A percentile compares a stretch with the other conserved stretches of the same genome.
These are phyloP conservation scores for Apiotrichum montevideense DNA, from an alignment of 1,284 basidiomycete species.

Conservation along the genomic window DNA sequence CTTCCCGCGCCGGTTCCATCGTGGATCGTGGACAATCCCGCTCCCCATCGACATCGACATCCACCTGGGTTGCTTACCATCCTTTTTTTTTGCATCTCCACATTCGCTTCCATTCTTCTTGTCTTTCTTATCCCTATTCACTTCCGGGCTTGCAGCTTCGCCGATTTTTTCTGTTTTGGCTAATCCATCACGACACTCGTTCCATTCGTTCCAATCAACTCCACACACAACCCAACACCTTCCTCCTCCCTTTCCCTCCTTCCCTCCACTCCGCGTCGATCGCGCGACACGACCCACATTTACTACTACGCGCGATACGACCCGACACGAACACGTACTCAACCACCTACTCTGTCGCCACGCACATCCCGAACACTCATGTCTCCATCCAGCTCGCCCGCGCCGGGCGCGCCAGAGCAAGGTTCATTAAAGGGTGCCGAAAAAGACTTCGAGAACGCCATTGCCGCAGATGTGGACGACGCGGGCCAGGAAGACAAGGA, in stretches of 20 bases:
- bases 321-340: no score
- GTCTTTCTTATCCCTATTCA: neutral
- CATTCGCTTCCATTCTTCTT: neutral
- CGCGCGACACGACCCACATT: no score
- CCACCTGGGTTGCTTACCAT: neutral
- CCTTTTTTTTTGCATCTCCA: neutral
- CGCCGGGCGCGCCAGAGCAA: neutral
- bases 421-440: neutral
- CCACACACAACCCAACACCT: no score
- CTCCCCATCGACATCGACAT: neutral
- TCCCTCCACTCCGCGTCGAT: no score
- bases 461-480: constrained; percentile 10
- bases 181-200: no score
- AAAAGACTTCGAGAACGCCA: constrained; percentile 19
- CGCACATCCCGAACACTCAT: neutral
- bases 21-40: neutral
- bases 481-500: constrained; percentile 16
- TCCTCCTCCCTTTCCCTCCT: no score
- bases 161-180: no score
- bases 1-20: no score
- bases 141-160: neutral
- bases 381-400: constrained; percentile 2
- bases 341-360: no score
- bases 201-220: no score
- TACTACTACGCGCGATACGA: no score